Evolutionary conservation across 2,329 filamentous ascomycete genomes (phyloP), one percentile per base, ranked within the genome.

Genomic region (Colletotrichum scovillei): DNA sequence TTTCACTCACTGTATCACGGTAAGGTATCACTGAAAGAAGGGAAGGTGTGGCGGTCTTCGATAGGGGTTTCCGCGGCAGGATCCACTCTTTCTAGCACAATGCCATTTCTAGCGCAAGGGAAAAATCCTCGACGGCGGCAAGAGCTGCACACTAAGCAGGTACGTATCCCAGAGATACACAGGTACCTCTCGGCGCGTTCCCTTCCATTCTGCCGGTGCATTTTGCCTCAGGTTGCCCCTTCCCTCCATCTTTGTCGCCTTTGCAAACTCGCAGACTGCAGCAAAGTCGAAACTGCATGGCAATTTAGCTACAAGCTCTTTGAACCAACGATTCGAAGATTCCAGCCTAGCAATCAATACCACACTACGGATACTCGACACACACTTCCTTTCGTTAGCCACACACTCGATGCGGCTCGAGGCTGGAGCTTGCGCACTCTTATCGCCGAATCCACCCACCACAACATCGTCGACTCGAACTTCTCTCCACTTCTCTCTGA

Each of bases 401-500:
- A 63, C 38, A 49, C 59, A 26, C 57, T 59, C 30, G 32, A 49
- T 19, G 42, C 42, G 42, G 42, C 42, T 49, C 7, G 56, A 35
- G 32, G 19, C 42, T 49, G 19, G 56, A 35, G 32, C 60, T 59
- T 35, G 35, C 30, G n/a, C 16, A 42, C 52, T 26, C 60, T 53
- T 63, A 63, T 63, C 60, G 60, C 60, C 63, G 63, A 52, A 22
- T 65, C 63, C 63, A 65, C 55, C 63, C 63, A 65, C 49, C 49
- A 9, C 66, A 26, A 35, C 70, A 73, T 49, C 60, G 55, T 52
- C 67, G 38, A 68, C 53, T 52, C 55, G 19, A 56, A 56, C 56
- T 55, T 64, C 49, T 19, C 67, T 72, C 70, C 67, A 69, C 70
- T 73, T 65, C 60, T 73, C 67, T 73, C 70, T 73, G 70, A 73